A percentile compares a stretch with the other conserved stretches of the same genome.
phyloP scores from a whole-genome alignment of 2,329 filamentous ascomycete genomes.

The Phialocephala subalpina region DNA sequence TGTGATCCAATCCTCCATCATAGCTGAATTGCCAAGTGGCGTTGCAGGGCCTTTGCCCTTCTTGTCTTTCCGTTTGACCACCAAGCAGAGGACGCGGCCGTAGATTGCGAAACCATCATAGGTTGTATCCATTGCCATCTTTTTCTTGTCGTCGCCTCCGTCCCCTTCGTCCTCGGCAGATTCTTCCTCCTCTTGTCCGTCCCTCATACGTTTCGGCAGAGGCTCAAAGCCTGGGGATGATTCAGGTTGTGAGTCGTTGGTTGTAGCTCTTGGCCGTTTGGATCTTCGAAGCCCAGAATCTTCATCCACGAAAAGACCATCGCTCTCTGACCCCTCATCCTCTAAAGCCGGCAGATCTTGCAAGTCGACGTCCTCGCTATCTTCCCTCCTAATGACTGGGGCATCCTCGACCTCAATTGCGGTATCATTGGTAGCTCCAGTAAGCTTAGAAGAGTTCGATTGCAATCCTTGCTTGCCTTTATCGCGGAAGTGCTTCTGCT shows the following conservation, averaged over 20 bases:
- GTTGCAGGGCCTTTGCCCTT: conserved; percentile 47
- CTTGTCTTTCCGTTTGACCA: conserved; percentile 78
- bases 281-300: conserved; percentile 34
- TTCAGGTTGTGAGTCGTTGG: conserved; percentile 40
- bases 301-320: conserved; percentile 45
- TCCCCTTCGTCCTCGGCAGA: conserved; percentile 48
- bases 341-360: conserved; percentile 38
- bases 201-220: conserved; percentile 57
- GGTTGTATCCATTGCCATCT: conserved; percentile 81
- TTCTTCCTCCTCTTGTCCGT: conserved; percentile 45
- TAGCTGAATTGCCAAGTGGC: conserved; percentile 58
- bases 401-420: conserved; percentile 50
- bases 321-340: conserved; percentile 21
- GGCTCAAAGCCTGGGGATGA: conserved; percentile 33
- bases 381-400: conserved; percentile 36
- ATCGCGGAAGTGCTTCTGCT: conserved; percentile 80
- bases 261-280: conserved; percentile 41
- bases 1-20: conserved; percentile 86
- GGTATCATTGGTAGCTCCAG: conserved; percentile 60
- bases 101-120: conserved; percentile 98
- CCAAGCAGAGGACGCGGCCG: conserved; percentile 88
- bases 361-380: conserved; percentile 37
- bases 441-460: conserved; percentile 70
- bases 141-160: conserved; percentile 81
- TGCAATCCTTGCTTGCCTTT: conserved; percentile 51